A percentile compares a stretch with the other conserved stretches of the same genome.
Evolutionary conservation across 495 filamentous ascomycete species (phyloP).

Genomic region (Amorphotheca resinae): DNA sequence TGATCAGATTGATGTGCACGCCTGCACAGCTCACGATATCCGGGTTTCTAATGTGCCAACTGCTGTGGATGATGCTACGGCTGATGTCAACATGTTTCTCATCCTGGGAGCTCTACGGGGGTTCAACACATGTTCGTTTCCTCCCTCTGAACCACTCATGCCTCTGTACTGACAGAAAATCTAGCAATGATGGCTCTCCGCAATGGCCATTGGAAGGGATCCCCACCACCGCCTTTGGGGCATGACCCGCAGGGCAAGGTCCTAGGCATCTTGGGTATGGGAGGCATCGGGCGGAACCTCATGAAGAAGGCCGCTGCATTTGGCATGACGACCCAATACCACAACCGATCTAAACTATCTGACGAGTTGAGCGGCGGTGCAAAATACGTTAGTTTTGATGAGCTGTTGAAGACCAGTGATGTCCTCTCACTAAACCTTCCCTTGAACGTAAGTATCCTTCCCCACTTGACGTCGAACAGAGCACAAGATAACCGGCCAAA

Average conservation of each 20-base stretch:
- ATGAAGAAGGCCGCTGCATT: slow-evolving; percentile 51
- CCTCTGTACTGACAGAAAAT: slow-evolving; percentile 8
- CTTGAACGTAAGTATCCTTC: slow-evolving; percentile 59
- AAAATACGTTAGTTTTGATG: slow-evolving; percentile 53
- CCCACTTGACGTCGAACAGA: slow-evolving; percentile 48
- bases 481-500: slow-evolving; percentile 51
- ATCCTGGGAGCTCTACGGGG: slow-evolving; percentile 60
- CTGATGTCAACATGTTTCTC: slow-evolving; percentile 66
- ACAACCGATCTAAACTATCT: slow-evolving; percentile 27
- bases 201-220: slow-evolving; percentile 39
- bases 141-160: neutral
- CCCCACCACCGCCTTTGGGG: slow-evolving; percentile 41
- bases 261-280: slow-evolving; percentile 72
- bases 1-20: slow-evolving; percentile 62
- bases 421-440: slow-evolving; percentile 71
- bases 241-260: slow-evolving; percentile 55
- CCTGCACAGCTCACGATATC: slow-evolving; percentile 52
- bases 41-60: slow-evolving; percentile 71
- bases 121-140: slow-evolving; percentile 16
- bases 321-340: slow-evolving; percentile 33
- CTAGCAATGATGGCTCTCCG: slow-evolving; percentile 23
- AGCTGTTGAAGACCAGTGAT: slow-evolving; percentile 55
- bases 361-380: slow-evolving; percentile 43
- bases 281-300: slow-evolving; percentile 71
- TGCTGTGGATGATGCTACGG: slow-evolving; percentile 68